phyloP scores from a whole-genome alignment of 2,329 filamentous ascomycete genomes.

The Sordariomycetes sp. region DNA sequence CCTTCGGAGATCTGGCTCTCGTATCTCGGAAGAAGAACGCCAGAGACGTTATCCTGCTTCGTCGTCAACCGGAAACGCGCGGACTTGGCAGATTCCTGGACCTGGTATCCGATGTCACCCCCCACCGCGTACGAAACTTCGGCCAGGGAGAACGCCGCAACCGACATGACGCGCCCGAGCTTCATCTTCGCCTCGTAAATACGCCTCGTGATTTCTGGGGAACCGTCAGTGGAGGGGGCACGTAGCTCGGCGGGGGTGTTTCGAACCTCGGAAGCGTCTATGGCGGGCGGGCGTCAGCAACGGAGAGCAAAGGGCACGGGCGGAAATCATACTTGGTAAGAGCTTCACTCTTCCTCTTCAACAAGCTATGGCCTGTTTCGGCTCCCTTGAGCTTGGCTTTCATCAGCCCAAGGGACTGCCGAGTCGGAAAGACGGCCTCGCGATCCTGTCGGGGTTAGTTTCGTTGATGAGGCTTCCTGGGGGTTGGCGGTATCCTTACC shows the following conservation, averaged over 20 bases:
- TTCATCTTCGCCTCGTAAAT: slow-evolving; percentile 99
- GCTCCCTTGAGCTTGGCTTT: slow-evolving; percentile 95
- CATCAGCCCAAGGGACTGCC: slow-evolving; percentile 94
- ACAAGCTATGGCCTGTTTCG: slow-evolving; percentile 80
- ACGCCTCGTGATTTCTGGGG: slow-evolving; percentile 78
- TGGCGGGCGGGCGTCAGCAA: neutral
- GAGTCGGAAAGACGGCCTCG: slow-evolving; percentile 94
- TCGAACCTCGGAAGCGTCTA: slow-evolving; percentile 76
- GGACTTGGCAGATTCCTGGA: slow-evolving; percentile 89
- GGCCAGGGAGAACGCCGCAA: slow-evolving; percentile 92
- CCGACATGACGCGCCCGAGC: slow-evolving; percentile 99
- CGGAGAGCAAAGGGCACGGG: neutral
- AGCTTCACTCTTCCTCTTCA: slow-evolving; percentile 97
- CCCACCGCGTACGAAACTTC: slow-evolving; percentile 97
- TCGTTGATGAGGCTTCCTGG: neutral
- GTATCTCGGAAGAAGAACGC: slow-evolving; percentile 87
- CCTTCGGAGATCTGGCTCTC: slow-evolving; percentile 84
- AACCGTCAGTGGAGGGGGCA: neutral
- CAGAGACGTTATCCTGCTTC: slow-evolving; percentile 97
- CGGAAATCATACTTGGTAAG: slow-evolving; percentile 68
- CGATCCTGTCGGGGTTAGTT: slow-evolving; percentile 53
- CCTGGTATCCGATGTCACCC: slow-evolving; percentile 91
- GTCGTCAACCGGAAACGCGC: slow-evolving; percentile 88
- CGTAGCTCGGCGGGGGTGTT: neutral
- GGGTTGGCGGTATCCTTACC: slow-evolving; percentile 16